Base-by-base conservation (phyloP, 2,329 filamentous ascomycete species). In the Colletotrichum eremochloae region DNA sequence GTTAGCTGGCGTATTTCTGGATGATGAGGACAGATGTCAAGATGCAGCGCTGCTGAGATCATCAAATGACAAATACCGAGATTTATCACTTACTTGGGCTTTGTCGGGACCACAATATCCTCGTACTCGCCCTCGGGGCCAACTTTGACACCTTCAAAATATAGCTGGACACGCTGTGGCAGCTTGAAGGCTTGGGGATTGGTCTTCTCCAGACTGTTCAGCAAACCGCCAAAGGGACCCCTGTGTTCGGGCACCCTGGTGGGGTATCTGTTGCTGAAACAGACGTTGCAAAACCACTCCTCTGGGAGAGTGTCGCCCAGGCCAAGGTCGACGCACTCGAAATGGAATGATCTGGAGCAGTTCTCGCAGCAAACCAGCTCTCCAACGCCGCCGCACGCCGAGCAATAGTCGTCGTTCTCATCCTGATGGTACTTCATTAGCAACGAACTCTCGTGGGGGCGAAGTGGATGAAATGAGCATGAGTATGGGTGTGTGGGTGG, bases 291-390 rank as follows among this genome's bases (percentile, higher is more conserved):
- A 81, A 89, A 96, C 94, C 95, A 98, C 77, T 94, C 92, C 71
- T 93, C 90, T 14, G 92, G 91, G 71, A 92, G 85, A 66, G 87
- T 86, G 62, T 89, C 87, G 67, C 91, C 87, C 76, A 94, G 85
- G 50, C 94, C 92, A 74, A 96, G 95, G 81, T 97, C 93, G 76
- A 96, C 90, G 81, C 96, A 98, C 72, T 90, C 88, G 80, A 96
- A 94, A 82, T 98, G 96, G 82, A 97, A 98, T 7, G 95, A 94
- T 76, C 94, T 91, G 73, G 92, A 90, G 83, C 96, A 99, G 74
- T 93, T 94, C 84, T 98, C 96, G 82, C 96, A 99, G 83, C 95
- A 98, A 75, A 98, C 88, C 74, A 99, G 89, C 76, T 94, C 91
- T 69, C 96, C 96, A 76, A 90, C 93, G 75, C 93, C 93, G 78